Base-by-base conservation (phyloP, 2,329 filamentous ascomycete genomes). In the Dichotomopilus funicola region DNA sequence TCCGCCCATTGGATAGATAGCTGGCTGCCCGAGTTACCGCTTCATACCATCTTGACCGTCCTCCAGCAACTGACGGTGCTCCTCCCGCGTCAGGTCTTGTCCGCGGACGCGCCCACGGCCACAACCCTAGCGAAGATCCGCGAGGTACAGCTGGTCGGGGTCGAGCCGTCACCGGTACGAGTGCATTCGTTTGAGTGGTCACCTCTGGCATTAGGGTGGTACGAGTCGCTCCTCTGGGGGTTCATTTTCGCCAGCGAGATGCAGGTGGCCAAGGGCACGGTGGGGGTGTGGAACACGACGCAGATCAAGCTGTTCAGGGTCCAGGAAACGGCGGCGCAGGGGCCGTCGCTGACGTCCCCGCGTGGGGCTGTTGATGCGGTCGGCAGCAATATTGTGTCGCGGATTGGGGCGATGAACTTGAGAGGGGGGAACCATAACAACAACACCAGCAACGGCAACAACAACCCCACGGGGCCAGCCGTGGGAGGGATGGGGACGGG, bases 111-210 rank as follows among this genome's bases (percentile, higher is more conserved):
- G 48, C 66, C 77, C 2, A 68, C 73, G 11, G 63, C 76, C 8
- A 76, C 76, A 34, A 74, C 75, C 3, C 69, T 86, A 33, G 73
- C 73, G 44, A 77, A 74, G 33, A 83, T 89, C 57, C 78, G 77
- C 56, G 75, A 78, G 13, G 78, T 87, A 1, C 78, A 81, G 50
- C 75, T 95, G 44, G 79, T 83, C 8, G 86, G 83, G 7, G 82
- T 96, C 40, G 90, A 96, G 46, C 81, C 88, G 0, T 84, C 84
- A 1, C 78, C 87, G 0, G 79, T 89, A 51, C 81, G 88, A 36
- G 86, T 94, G 12, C 91, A 96, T 67, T 86, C 89, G 11, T 97
- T 97, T 66, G 90, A 96, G 72, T 97, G 92, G 92, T 92, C 91
- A 3, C 86, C 89, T 0, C 76, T 96, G 37, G 88, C 89, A 0